These are phyloP conservation scores for Penstemon eatonii DNA, from an alignment of 257 asterid species.

Conservation along the genomic window DNA sequence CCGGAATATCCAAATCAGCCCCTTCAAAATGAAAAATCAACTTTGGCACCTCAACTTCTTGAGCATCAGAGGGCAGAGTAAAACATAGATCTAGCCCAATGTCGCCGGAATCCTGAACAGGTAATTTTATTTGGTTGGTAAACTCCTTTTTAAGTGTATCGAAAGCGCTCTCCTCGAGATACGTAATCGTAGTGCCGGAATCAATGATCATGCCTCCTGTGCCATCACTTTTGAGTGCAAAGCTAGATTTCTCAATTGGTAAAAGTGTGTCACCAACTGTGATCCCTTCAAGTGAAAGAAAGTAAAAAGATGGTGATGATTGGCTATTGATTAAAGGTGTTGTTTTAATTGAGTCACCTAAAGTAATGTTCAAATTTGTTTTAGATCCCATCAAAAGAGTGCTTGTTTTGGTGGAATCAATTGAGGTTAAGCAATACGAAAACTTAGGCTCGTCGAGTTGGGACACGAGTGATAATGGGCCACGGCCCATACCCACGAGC, in stretches of 20 bases:
- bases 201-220: conserved; percentile 85
- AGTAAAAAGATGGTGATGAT: conserved; percentile 74
- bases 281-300: conserved; percentile 70
- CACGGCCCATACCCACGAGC: conserved; percentile 80
- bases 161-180: conserved; percentile 53
- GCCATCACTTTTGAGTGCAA: conserved; percentile 60
- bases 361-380: conserved; percentile 18
- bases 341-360: conserved; percentile 21
- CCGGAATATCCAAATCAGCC: conserved; percentile 72
- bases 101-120: conserved; percentile 45
- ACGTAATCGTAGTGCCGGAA: conserved; percentile 86
- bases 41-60: conserved; percentile 56
- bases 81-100: conserved; percentile 78
- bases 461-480: conserved; percentile 71
- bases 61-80: conserved; percentile 40
- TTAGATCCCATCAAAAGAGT: conserved; percentile 63
- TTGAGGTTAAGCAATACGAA: conserved; percentile 74
- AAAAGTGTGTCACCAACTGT: conserved; percentile 63
- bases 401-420: conserved; percentile 50
- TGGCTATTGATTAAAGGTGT: conserved; percentile 63
- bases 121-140: conserved; percentile 43
- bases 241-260: conserved; percentile 47
- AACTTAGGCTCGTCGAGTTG: conserved; percentile 79
- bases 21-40: conserved; percentile 60
- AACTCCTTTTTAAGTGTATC: conserved; percentile 56